Conservation (phyloP, 192 early-diverging fungal species). For the Coemansia brasiliensis region DNA sequence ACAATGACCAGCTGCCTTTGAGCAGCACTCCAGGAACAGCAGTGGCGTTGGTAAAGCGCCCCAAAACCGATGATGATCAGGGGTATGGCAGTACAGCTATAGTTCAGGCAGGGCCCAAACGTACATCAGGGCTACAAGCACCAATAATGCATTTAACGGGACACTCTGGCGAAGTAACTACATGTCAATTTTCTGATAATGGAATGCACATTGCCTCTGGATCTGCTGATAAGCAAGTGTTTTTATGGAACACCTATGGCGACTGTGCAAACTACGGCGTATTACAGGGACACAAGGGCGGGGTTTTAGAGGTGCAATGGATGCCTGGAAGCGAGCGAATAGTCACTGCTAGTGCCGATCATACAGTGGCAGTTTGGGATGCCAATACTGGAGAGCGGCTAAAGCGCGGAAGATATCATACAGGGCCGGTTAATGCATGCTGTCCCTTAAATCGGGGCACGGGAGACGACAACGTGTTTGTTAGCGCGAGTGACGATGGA, state of each 20-base stretch:
- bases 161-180: constrained; percentile 78
- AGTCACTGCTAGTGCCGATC: constrained; percentile 83
- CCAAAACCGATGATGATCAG: constrained; percentile 18
- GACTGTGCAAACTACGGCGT: constrained; percentile 87
- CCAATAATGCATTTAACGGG: constrained; percentile 88
- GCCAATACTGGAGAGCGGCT: constrained; percentile 77
- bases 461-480: constrained; percentile 73
- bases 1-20: not conserved
- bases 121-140: constrained; percentile 75
- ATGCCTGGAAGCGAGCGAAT: constrained; percentile 76
- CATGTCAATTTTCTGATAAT: constrained; percentile 80
- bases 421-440: constrained; percentile 77
- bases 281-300: constrained; percentile 82
- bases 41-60: constrained; percentile 45
- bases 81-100: constrained; percentile 16
- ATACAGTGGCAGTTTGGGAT: constrained; percentile 81
- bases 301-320: constrained; percentile 90
- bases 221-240: constrained; percentile 78
- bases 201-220: constrained; percentile 84
- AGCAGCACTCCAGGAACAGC: constrained; percentile 22
- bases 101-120: constrained; percentile 36
- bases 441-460: constrained; percentile 61
- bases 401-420: constrained; percentile 79
- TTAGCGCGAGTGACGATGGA: constrained; percentile 85
- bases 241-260: constrained; percentile 92